Percentiles rank a stretch among this genome's conserved stretches.
Conservation (phyloP, 305 asterid genomes). For the Fraxinus nigra region DNA sequence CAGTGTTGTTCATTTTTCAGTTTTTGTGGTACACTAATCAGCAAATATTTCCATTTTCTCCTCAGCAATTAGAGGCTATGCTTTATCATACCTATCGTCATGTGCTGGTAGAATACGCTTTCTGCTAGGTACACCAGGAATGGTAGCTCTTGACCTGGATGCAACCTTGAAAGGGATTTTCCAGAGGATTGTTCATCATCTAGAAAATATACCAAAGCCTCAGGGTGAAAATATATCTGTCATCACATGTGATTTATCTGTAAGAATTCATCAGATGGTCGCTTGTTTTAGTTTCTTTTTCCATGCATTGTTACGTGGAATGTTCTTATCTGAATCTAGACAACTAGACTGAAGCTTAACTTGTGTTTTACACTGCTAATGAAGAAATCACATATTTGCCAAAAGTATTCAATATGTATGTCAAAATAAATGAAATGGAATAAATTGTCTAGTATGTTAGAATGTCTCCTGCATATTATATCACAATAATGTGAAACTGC, state of each 20-base stretch:
- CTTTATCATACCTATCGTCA: slow-evolving; percentile 89
- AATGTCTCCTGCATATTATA: not conserved
- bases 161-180: slow-evolving; percentile 82
- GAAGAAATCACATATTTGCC: not conserved
- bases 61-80: slow-evolving; percentile 97
- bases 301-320: not conserved
- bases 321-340: slow-evolving; percentile 1
- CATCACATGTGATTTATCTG: slow-evolving; percentile 89
- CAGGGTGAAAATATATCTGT: slow-evolving; percentile 91
- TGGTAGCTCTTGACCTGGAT: slow-evolving; percentile 99
- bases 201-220: slow-evolving; percentile 91
- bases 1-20: slow-evolving; percentile 12
- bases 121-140: slow-evolving; percentile 96
- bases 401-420: not conserved
- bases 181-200: slow-evolving; percentile 88
- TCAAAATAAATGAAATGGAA: slow-evolving; percentile 10
- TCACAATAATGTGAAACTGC: not conserved
- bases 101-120: slow-evolving; percentile 98
- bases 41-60: slow-evolving; percentile 14
- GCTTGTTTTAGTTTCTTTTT: not conserved
- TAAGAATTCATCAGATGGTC: slow-evolving; percentile 40
- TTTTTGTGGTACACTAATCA: slow-evolving; percentile 13
- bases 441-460: slow-evolving; percentile 14
- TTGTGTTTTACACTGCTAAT: slow-evolving; percentile 1
- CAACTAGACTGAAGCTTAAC: slow-evolving; percentile 18